Base-by-base conservation (phyloP, 352 stramenopile genomes). In the Phytophthora pluvialis region DNA sequence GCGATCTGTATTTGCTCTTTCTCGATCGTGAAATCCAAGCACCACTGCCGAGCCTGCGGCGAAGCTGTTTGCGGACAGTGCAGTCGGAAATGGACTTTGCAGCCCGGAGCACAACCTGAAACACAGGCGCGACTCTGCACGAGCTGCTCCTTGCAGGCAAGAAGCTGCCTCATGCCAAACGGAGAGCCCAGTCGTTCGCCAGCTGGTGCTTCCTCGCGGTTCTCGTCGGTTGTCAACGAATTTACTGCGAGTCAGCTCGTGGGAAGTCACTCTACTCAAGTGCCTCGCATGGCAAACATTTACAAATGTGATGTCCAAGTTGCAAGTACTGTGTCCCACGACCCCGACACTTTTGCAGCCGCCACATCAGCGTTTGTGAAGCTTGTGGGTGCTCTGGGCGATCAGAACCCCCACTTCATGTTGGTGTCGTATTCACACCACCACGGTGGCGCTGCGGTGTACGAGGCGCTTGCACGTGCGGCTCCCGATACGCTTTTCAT, bases 41-140 rank as follows among this genome's bases (percentile, higher is more conserved):
- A 95, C 60, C 84, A 95, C 69, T 95, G 87, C 49, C 83, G 87
- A 15, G 77, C 85, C n/a, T 95, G 87, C 36, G 87, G 84, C 5
- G 87, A 93, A 58, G 80, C 86, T 35, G 85, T 95, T 62, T 95
- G 87, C 26, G 80, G 85, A 12, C 80, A 93, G 64, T 95, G 87
- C 62, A 93, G 83, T 64, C 81, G 85, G 29, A 89, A 90, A 63
- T 95, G 87, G 87, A 78, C 83, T 40, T 76, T 95, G 29, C 85
- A 91, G 55, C 85, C 84, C 13, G 83, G 84, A 8, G 69, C 78
- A 4, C 52, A 80, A 66, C 38, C 71, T 43, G 82, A 85, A 51
- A 80, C 80, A n/a, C 79, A 89, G n/a, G 86, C 85, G 9, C 80
- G 87, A 43, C 69, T 95, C 13, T 95, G 87, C 36, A 95, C 87